Conservation (phyloP, 192 early-diverging fungal species). For the Gigaspora rosea region DNA sequence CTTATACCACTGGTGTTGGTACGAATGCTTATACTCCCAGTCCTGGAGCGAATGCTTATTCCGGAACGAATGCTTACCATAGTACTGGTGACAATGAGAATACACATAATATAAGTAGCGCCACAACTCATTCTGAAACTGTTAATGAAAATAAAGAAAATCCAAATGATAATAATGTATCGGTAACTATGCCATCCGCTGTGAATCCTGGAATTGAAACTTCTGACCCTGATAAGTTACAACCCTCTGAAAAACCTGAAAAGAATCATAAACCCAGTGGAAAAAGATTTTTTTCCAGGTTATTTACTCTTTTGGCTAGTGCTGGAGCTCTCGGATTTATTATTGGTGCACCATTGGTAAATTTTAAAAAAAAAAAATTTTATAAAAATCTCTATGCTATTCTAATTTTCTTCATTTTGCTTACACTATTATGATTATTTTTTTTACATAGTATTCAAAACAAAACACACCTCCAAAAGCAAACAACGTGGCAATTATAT, state of each 20-base stretch:
- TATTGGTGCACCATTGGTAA: background rate
- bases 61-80: too few species aligned
- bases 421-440: background rate
- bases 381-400: background rate
- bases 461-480: background rate
- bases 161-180: background rate
- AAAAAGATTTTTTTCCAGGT: slow-evolving; percentile 8
- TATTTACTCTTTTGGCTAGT: slow-evolving; percentile 6
- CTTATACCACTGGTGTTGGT: too few species aligned
- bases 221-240: slow-evolving; percentile 3
- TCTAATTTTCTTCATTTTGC: background rate
- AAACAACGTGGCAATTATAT: background rate
- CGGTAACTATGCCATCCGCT: too few species aligned
- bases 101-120: too few species aligned
- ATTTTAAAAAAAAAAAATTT: background rate
- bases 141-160: too few species aligned
- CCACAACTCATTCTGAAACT: too few species aligned
- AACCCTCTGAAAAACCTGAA: background rate
- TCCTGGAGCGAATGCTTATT: too few species aligned
- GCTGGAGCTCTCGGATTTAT: background rate
- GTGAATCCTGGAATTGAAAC: slow-evolving; percentile 10
- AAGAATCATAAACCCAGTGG: background rate
- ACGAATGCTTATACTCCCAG: too few species aligned
- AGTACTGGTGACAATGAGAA: too few species aligned
- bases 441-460: background rate